Conservation (phyloP, 2,329 filamentous ascomycete species). For the Fusarium incarnatum region DNA sequence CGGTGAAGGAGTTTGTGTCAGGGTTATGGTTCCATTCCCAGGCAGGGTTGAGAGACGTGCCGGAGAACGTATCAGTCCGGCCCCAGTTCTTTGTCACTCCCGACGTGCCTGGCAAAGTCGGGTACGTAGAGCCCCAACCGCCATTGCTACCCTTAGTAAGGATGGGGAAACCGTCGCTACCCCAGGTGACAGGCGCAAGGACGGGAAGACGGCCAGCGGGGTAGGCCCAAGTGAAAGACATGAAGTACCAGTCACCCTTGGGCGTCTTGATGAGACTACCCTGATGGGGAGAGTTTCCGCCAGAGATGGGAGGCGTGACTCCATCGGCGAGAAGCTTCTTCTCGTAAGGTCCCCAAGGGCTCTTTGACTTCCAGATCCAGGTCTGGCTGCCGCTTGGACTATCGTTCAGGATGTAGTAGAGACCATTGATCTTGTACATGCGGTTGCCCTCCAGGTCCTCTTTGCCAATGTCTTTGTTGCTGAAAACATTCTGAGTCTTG, state of each 20-base stretch:
- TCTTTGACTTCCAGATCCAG: conserved; percentile 62
- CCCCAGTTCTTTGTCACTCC: conserved; percentile 41
- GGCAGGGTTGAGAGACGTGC: conserved; percentile 54
- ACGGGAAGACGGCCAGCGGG: conserved; percentile 69
- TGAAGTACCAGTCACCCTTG: conserved; percentile 68
- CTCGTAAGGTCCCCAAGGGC: conserved; percentile 65
- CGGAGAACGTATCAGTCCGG: conserved; percentile 60
- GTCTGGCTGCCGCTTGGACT: conserved; percentile 57
- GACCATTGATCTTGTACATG: conserved; percentile 63
- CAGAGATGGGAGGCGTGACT: conserved; percentile 57
- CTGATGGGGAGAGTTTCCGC: conserved; percentile 63
- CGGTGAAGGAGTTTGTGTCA: conserved; percentile 58
- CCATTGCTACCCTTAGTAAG: conserved; percentile 56
- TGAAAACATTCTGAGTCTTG: conserved; percentile 59
- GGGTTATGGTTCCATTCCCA: conserved; percentile 76
- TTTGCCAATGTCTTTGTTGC: conserved; percentile 48
- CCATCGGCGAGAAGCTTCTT: conserved; percentile 57
- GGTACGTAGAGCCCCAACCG: conserved; percentile 61
- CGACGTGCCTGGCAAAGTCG: conserved; percentile 43
- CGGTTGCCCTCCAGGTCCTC: conserved; percentile 67
- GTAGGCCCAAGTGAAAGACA: conserved; percentile 67
- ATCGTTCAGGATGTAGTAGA: conserved; percentile 66
- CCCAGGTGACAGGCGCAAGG: conserved; percentile 66
- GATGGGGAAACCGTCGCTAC: conserved; percentile 62
- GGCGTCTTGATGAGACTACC: conserved; percentile 66